Conservation (phyloP, 2,329 filamentous ascomycete species). For the Phaeosphaeriaceae sp. region DNA sequence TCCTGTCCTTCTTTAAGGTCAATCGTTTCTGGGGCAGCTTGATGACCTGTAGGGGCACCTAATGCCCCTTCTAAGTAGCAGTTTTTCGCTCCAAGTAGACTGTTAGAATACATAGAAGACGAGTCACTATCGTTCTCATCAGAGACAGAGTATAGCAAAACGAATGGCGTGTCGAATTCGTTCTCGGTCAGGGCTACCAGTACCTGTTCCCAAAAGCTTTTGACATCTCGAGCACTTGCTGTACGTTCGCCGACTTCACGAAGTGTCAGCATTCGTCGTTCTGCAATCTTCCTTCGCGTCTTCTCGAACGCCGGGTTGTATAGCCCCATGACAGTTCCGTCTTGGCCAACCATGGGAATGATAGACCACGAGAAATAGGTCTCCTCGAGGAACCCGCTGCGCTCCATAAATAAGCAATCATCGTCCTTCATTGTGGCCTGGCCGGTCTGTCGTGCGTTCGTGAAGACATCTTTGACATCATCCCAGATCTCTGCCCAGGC, state of each 20-base stretch:
- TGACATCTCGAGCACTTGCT: conserved; percentile 72
- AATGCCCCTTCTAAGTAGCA: conserved; percentile 75
- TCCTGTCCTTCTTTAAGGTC: conserved; percentile 73
- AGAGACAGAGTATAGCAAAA: conserved; percentile 75
- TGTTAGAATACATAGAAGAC: conserved; percentile 74
- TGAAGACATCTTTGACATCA: conserved; percentile 71
- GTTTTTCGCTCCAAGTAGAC: conserved; percentile 65
- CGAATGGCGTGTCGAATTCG: conserved; percentile 77
- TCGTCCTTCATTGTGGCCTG: conserved; percentile 87
- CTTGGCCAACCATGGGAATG: conserved; percentile 75
- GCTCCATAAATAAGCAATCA: conserved; percentile 74
- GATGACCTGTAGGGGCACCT: conserved; percentile 70
- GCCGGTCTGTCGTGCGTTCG: conserved; percentile 70
- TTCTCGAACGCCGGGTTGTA: conserved; percentile 86
- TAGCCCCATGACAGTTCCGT: conserved; percentile 75
- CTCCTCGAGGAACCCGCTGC: conserved; percentile 75
- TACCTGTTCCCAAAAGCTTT: conserved; percentile 75
- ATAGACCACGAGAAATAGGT: conserved; percentile 85
- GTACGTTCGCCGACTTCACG: conserved; percentile 79
- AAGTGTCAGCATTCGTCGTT: conserved; percentile 79
- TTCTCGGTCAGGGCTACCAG: conserved; percentile 74
- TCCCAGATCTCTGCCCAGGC: conserved; percentile 79
- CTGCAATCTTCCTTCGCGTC: conserved; percentile 77
- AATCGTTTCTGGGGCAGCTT: conserved; percentile 64
- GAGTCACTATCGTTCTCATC: conserved; percentile 75